These are phyloP conservation scores for Delphinella strobiligena DNA, from an alignment of 2,329 filamentous ascomycete species.

Conservation along the genomic window DNA sequence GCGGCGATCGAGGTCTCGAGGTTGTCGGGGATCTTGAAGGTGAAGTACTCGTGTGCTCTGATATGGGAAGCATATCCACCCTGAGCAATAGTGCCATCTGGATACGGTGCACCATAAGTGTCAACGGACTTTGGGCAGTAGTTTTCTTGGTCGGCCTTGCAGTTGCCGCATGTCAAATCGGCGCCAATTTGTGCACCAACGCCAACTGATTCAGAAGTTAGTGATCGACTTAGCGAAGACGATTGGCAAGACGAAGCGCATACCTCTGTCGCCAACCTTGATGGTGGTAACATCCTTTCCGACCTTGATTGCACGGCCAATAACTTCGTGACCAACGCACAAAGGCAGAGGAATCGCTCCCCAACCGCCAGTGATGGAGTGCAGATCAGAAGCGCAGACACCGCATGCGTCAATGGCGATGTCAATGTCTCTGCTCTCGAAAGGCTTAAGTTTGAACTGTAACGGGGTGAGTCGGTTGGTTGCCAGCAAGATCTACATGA, in stretches of 20 bases:
- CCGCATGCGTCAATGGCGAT: constrained; percentile 72
- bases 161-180: constrained; percentile 37
- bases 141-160: constrained; percentile 41
- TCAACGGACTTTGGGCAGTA: constrained; percentile 39
- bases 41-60: constrained; percentile 64
- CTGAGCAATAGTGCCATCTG: constrained; percentile 50
- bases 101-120: constrained; percentile 38
- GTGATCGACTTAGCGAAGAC: background rate
- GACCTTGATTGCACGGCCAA: constrained; percentile 38
- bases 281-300: constrained; percentile 37
- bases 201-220: constrained; percentile 29
- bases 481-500: background rate
- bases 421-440: constrained; percentile 77
- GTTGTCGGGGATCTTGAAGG: constrained; percentile 63
- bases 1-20: constrained; percentile 51
- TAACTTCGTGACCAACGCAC: constrained; percentile 53
- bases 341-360: constrained; percentile 50
- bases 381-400: constrained; percentile 37
- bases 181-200: constrained; percentile 39
- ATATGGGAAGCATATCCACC: constrained; percentile 59
- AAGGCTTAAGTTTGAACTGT: constrained; percentile 71
- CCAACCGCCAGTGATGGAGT: constrained; percentile 48
- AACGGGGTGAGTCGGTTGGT: background rate
- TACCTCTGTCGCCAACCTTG: constrained; percentile 28
- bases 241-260: background rate